phyloP scores from a whole-genome alignment of 164 flowering plant species.

The Stephania japonica region DNA sequence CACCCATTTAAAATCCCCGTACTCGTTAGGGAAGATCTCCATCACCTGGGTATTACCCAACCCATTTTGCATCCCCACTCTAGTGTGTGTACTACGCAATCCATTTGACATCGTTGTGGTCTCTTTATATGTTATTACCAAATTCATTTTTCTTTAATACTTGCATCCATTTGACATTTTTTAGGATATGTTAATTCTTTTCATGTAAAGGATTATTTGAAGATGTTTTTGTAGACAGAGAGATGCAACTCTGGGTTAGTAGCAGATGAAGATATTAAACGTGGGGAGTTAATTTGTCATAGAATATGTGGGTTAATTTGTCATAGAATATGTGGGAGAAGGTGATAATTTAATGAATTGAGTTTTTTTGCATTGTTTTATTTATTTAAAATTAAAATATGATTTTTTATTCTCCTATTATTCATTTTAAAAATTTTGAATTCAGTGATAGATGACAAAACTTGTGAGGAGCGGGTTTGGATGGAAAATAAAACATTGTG shows the following conservation, averaged over 20 bases:
- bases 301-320: too few relatives aligned
- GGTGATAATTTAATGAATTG: too few relatives aligned
- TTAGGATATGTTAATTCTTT: neutral
- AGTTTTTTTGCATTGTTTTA: constrained; percentile 7
- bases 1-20: too few relatives aligned
- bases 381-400: neutral
- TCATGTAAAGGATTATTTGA: neutral
- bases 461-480: constrained; percentile 98
- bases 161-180: too few relatives aligned
- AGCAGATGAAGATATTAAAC: constrained; percentile 85
- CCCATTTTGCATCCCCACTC: too few relatives aligned
- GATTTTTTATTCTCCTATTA: neutral
- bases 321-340: constrained; percentile 99
- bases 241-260: constrained; percentile 92
- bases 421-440: too few relatives aligned
- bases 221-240: constrained; percentile 63
- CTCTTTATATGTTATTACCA: neutral
- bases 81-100: too few relatives aligned
- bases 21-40: too few relatives aligned
- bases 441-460: constrained; percentile 93
- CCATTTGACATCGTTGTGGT: too few relatives aligned
- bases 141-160: neutral
- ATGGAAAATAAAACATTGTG: constrained; percentile 92
- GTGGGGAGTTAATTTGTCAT: constrained; percentile 88
- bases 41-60: too few relatives aligned